Base-by-base conservation (phyloP, 192 early-diverging fungal genomes). In the Linnemannia hyalina region DNA sequence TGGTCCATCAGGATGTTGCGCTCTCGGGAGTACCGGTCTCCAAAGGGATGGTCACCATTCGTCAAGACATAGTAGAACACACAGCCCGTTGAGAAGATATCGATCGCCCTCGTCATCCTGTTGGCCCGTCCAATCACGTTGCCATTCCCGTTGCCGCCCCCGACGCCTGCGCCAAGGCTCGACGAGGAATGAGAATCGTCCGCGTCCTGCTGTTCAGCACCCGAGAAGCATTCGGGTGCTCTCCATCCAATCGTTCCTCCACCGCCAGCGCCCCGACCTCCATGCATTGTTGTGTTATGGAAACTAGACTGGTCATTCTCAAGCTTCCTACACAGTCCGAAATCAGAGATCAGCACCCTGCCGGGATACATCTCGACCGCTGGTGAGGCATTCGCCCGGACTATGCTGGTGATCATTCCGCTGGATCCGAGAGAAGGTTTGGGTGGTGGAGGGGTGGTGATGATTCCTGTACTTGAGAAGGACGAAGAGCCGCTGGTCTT, bases 161-260 rank as follows among this genome's bases (percentile, higher is more conserved):
- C 68, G 55, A 68, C 65, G 55, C 81, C 60, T 47, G 47, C 76
- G 35, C 82, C 84, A 70, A 75, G 85, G 74, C 88, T 87, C 16
- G 88, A 75, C 26, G 83, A 82, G 29, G 88, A 82, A 18, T 81
- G 82, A 23, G 72, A 75, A 54, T 82, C 83, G 76, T 80, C 81
- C 36, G 22, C 75, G 42, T 80, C 82, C 10, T 85, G 75, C 41
- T 80, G 57, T 6, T 88, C 65, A 36, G 74, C 65, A 4, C 89
- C 84, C 15, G 90, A 88, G 29, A 93, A 78, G 65, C 92, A 94
- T 89, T 99, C 98, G 9, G 98, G 97, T 3, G 98, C 98, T 18
- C 98, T 92, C 98, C 98, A 99, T 13, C 98, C 98, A 70, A 97
- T 91, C 0, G 98, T 99, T 23, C 98, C 98, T 26, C 93, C 96